Base-by-base conservation (phyloP, 1,284 basidiomycete species). In the Mrakiaceae sp. region DNA sequence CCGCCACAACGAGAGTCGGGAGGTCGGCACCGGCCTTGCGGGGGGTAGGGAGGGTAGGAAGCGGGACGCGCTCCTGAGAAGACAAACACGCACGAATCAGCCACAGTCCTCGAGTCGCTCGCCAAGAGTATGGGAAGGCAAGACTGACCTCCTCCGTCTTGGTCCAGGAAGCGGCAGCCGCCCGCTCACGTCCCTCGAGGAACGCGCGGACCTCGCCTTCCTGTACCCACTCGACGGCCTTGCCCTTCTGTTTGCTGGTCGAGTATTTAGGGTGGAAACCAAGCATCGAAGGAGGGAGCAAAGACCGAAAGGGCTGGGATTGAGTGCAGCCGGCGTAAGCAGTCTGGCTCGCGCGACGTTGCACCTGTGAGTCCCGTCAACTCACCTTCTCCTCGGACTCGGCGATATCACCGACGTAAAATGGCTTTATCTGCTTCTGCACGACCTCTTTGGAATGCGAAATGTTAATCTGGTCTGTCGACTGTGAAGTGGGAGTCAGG, bases 381-480 rank as follows among this genome's bases (percentile, higher is more conserved):
- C 62, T 27, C 9, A 63, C 62, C 5, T 48, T 55, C 10, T 11
- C 51, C 53, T 57, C 55, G 8, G 62, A 56, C 27, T 63, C 62
- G 46, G 55, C 52, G 6, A 63, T 53, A 27, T 54, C 47, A 39
- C 62, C 62, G 10, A 58, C 62, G 47, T 49, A 57, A 16, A 63
- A 63, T 1, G 62, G 27, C 50, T 63, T 58, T 4, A 63, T 12
- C 52, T 51, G 53, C 9, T 49, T 63, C 5, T 16, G 27, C 6
- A 63, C 39, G 10, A 39, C 58, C 12, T 48, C 11, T 9, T 44
- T 48, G 1, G n/a, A 11, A 39, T 63, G 62, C 2, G 62, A 63
- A 46, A 63, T 55, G 47, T 63, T 63, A 55, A 63, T 63, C n/a
- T 63, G 54, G 47, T 63, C 62, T 9, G 62, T 63, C 5, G 62